Conservation (phyloP, 352 stramenopile species). For the Pythium oligandrum region DNA sequence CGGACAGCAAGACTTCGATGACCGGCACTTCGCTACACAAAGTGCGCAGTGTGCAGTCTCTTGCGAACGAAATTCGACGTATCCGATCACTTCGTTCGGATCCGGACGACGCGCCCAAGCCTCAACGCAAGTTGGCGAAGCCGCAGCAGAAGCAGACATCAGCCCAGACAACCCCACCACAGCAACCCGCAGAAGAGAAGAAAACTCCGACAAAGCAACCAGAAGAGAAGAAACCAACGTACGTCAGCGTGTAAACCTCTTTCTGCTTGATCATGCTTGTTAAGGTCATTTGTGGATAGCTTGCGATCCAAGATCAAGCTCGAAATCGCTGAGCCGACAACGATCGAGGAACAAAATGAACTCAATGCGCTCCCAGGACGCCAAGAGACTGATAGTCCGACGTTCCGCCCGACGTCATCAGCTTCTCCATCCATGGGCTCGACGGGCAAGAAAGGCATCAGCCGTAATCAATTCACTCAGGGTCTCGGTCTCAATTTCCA, state of each 20-base stretch:
- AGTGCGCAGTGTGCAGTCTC: constrained; percentile 71
- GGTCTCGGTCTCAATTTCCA: constrained; percentile 66
- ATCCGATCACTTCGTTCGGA: constrained; percentile 60
- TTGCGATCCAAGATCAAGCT: constrained; percentile 68
- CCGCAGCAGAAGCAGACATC: constrained; percentile 9
- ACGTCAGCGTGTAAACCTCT: not conserved
- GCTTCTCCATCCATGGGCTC: constrained; percentile 31
- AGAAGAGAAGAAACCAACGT: constrained; percentile 56
- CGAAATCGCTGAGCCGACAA: constrained; percentile 52
- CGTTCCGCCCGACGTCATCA: constrained; percentile 28
- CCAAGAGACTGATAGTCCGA: constrained; percentile 40
- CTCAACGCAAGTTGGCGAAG: not conserved
- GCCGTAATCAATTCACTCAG: constrained; percentile 57
- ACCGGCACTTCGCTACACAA: constrained; percentile 40
- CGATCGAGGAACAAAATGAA: constrained; percentile 23
- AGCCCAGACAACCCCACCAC: not conserved
- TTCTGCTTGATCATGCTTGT: too few relatives aligned
- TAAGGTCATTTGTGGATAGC: constrained; percentile 2
- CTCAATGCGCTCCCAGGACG: constrained; percentile 20
- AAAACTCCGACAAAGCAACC: constrained; percentile 13
- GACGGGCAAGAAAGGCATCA: constrained; percentile 61
- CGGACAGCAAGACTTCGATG: constrained; percentile 36
- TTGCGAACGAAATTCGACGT: constrained; percentile 75
- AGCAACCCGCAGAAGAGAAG: constrained; percentile 27
- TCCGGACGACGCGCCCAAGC: constrained; percentile 10